phyloP scores from a whole-genome alignment of 2,329 filamentous ascomycete species.

The Trichoderma brevicompactum region DNA sequence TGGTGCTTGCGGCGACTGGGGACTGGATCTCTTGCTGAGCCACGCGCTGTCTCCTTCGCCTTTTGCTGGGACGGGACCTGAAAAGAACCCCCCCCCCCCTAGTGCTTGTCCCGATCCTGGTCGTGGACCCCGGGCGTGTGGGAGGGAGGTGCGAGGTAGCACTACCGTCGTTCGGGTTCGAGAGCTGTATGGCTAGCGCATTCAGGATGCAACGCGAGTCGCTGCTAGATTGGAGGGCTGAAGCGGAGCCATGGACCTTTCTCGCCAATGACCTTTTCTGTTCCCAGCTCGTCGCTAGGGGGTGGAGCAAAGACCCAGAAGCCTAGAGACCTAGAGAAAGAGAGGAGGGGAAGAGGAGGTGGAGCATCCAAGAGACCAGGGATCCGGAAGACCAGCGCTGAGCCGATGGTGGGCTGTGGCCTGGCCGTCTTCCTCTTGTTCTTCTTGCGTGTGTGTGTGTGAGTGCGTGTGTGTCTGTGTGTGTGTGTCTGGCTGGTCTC shows the following conservation, averaged over 20 bases:
- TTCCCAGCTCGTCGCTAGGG: slow-evolving; percentile 11
- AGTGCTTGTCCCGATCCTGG: slow-evolving; percentile 24
- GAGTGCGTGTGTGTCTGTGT: neutral
- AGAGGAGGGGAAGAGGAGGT: slow-evolving; percentile 14
- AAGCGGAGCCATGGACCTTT: slow-evolving; percentile 35
- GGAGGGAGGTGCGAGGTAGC: slow-evolving; percentile 25
- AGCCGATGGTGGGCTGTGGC: neutral
- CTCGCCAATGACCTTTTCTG: slow-evolving; percentile 10
- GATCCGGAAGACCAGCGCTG: slow-evolving; percentile 26
- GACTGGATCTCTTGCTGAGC: slow-evolving; percentile 9
- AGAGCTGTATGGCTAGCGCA: slow-evolving; percentile 33
- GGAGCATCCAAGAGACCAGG: slow-evolving; percentile 9
- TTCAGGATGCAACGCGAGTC: slow-evolving; percentile 37
- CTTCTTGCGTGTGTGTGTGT: neutral
- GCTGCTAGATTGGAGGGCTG: slow-evolving; percentile 47
- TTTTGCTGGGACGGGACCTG: slow-evolving; percentile 26
- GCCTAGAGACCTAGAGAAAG: slow-evolving; percentile 12
- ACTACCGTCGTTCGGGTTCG: slow-evolving; percentile 31
- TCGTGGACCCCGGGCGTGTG: slow-evolving; percentile 22
- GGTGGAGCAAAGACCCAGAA: neutral
- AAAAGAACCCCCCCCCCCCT: slow-evolving; percentile 7
- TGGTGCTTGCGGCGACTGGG: slow-evolving; percentile 16
- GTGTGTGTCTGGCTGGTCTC: neutral
- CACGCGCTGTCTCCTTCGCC: slow-evolving; percentile 17
- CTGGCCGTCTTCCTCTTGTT: neutral